These are phyloP conservation scores for Talaromyces sp. DNA, from an alignment of 2,329 filamentous ascomycete genomes.

Conservation along the genomic window DNA sequence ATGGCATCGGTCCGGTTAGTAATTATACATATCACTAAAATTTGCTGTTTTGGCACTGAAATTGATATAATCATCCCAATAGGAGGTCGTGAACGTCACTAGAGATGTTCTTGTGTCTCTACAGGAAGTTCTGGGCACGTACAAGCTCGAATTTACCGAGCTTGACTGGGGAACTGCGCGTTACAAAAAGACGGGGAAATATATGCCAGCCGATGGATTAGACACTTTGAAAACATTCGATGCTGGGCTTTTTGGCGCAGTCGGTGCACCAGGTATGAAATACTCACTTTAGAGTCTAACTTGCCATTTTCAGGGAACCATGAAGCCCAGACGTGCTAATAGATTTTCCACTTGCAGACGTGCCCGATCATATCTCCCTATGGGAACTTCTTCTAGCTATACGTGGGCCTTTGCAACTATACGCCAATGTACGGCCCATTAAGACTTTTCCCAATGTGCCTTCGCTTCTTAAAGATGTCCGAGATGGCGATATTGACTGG, in stretches of 20 bases:
- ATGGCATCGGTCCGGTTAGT: conserved; percentile 54
- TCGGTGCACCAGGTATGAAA: conserved; percentile 56
- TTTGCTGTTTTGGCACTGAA: neutral
- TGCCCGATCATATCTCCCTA: conserved; percentile 65
- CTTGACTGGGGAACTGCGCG: conserved; percentile 31
- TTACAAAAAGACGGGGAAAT: conserved; percentile 64
- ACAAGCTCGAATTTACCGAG: conserved; percentile 47
- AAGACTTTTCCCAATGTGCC: conserved; percentile 59
- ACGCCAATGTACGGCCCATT: conserved; percentile 63
- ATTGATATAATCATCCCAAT: conserved; percentile 16
- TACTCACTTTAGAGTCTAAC: neutral
- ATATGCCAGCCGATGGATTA: conserved; percentile 60
- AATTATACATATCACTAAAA: neutral
- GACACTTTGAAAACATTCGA: conserved; percentile 58
- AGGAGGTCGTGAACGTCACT: conserved; percentile 60
- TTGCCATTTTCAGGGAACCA: too few relatives aligned
- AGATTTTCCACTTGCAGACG: conserved; percentile 40
- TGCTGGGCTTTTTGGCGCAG: conserved; percentile 66
- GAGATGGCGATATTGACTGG: conserved; percentile 61
- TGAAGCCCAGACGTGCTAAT: neutral
- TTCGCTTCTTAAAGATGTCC: conserved; percentile 55
- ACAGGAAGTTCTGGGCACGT: conserved; percentile 42
- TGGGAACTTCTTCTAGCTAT: conserved; percentile 67
- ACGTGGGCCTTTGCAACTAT: conserved; percentile 61
- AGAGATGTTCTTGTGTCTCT: conserved; percentile 48